Conservation (phyloP, 2,329 filamentous ascomycete genomes). For the Simplicillium sp. region DNA sequence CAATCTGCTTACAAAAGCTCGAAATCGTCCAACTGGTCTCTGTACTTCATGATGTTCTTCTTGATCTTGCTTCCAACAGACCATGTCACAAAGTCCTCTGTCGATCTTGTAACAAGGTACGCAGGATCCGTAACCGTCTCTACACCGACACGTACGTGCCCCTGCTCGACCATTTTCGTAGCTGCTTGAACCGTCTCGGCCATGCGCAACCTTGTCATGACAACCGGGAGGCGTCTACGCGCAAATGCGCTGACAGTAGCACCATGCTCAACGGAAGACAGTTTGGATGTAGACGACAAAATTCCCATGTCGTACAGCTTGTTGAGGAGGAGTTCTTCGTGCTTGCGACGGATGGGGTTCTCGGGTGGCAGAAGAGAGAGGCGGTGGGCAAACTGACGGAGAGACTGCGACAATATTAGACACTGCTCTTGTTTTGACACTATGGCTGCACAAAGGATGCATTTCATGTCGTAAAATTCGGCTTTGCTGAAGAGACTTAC, state of each 20-base stretch:
- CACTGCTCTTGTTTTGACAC: not conserved
- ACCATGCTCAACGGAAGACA: conserved; percentile 77
- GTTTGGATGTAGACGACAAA: conserved; percentile 63
- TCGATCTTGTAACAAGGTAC: conserved; percentile 76
- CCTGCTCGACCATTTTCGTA: conserved; percentile 84
- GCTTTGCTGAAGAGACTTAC: conserved; percentile 29
- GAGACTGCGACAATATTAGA: conserved; percentile 42
- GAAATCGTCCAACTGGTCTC: conserved; percentile 92
- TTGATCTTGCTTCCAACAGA: conserved; percentile 95
- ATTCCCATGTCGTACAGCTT: conserved; percentile 94
- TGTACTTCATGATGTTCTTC: conserved; percentile 88
- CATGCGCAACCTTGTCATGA: conserved; percentile 89
- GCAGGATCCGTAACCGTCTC: conserved; percentile 86
- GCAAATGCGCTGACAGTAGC: conserved; percentile 87
- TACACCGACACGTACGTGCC: conserved; percentile 83
- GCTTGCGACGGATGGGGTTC: conserved; percentile 68
- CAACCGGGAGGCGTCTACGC: conserved; percentile 70
- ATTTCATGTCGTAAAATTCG: conserved; percentile 13
- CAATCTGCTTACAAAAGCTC: conserved; percentile 58
- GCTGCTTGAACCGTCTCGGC: conserved; percentile 80
- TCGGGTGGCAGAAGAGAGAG: conserved; percentile 75
- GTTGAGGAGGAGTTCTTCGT: conserved; percentile 78
- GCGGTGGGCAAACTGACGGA: conserved; percentile 82
- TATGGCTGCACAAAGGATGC: not conserved
- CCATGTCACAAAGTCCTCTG: conserved; percentile 97